These are phyloP conservation scores for Camellia granthamiana DNA, from an alignment of 148 eudicot genomes.

Conservation along the genomic window DNA sequence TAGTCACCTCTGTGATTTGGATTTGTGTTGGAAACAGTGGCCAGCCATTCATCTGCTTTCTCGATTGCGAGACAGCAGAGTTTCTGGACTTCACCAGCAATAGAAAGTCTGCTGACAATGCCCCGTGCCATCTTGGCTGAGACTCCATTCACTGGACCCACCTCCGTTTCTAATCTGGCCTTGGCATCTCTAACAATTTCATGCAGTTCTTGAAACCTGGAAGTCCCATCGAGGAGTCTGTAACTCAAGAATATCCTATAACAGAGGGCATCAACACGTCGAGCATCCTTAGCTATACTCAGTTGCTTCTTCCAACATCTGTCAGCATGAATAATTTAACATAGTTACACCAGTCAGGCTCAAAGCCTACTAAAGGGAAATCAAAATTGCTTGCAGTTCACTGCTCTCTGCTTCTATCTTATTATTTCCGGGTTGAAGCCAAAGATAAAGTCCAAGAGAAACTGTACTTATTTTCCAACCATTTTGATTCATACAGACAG, in stretches of 20 bases:
- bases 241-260: conserved; percentile 69
- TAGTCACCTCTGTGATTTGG: conserved; percentile 46
- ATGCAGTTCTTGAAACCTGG: conserved; percentile 71
- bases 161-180: conserved; percentile 67
- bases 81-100: conserved; percentile 70
- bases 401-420: not conserved
- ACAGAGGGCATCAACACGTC: conserved; percentile 79
- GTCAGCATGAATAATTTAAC: conserved; percentile 15
- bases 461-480: not conserved
- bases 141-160: conserved; percentile 73
- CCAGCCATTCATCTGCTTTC: conserved; percentile 74
- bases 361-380: conserved; percentile 2
- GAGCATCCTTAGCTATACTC: conserved; percentile 73
- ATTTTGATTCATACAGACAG: conserved; percentile 3
- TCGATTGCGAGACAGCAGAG: conserved; percentile 75
- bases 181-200: conserved; percentile 65
- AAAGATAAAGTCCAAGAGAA: not conserved
- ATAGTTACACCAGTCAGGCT: conserved; percentile 7
- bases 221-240: conserved; percentile 75
- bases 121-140: conserved; percentile 70
- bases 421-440: not conserved
- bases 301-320: conserved; percentile 95
- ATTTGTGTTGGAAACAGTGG: conserved; percentile 30
- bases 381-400: conserved; percentile 5
- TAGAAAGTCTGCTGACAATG: conserved; percentile 74